Conservation (phyloP, 1,284 basidiomycete genomes). For the Ganoderma meredithae region DNA sequence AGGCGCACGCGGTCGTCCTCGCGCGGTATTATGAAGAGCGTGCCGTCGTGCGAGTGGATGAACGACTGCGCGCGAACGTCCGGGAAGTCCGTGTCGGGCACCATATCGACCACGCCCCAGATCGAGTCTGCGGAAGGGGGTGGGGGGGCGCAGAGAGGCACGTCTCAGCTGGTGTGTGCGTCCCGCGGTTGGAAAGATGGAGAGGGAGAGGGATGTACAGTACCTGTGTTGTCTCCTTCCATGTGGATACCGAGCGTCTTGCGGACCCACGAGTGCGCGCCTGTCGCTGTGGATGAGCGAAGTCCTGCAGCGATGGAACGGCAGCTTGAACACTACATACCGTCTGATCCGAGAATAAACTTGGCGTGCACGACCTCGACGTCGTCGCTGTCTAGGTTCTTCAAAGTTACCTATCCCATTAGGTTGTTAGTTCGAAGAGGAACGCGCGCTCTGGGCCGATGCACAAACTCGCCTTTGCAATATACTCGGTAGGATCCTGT, state of each 20-base stretch:
- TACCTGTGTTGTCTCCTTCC: constrained; percentile 81
- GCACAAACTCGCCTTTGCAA: constrained; percentile 59
- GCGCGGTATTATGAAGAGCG: constrained; percentile 79
- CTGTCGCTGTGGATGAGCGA: background rate
- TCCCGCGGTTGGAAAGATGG: background rate
- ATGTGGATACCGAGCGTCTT: constrained; percentile 72
- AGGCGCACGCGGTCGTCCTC: constrained; percentile 76
- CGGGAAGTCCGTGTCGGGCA: constrained; percentile 80
- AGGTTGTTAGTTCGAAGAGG: background rate
- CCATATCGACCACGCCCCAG: constrained; percentile 82
- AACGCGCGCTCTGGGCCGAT: background rate
- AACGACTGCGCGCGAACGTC: constrained; percentile 79
- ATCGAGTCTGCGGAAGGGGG: constrained; percentile 58
- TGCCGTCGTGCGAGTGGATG: constrained; percentile 63
- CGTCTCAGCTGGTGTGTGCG: too few relatives aligned
- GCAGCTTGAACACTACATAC: constrained; percentile 22
- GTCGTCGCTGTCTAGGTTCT: constrained; percentile 40
- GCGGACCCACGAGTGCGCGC: constrained; percentile 85
- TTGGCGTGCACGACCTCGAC: constrained; percentile 59
- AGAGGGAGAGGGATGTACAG: background rate
- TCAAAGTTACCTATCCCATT: constrained; percentile 44
- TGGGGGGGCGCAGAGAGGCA: too few relatives aligned
- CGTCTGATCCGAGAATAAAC: constrained; percentile 65
- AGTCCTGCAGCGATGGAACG: too few relatives aligned
- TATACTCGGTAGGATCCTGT: constrained; percentile 54